Evolutionary conservation across 345 rosid species (phyloP), one percentile per base, ranked within the genome.

Genomic region (Moricandia moricandioides): DNA sequence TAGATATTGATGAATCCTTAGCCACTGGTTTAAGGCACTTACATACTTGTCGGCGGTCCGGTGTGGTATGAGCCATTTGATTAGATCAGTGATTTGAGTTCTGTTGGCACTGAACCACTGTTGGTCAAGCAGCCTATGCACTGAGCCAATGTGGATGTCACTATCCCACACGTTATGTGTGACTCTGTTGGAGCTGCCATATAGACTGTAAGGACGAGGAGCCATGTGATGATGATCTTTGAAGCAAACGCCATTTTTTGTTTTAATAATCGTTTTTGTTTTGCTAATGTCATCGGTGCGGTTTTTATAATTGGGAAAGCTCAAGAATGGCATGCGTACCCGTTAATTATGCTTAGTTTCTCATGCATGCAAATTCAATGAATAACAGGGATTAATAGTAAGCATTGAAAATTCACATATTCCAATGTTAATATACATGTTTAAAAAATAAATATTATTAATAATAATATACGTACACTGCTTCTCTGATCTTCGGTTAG

Each of bases 1-100:
- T 13, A 72, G 0, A 4, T 21, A 7, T 81, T 78, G 37, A 83
- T 26, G 4, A 45, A 45, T 45, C 72, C 81, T 8, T 4, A 21
- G 81, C 69, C 8, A 81, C 75, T 1, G 35, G 3, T 67, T 83
- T 62, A 74, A 87, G 74, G 74, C 91, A 87, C 12, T 37, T 62
- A 69, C 91, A 89, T 9, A 78, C 82, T 40, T 71, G 26, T 60
- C 76, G 83, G 43, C 88, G 95, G 78, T 87, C 88, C 1, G 78
- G 29, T 17, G 94, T 83, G 70, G 86, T 67, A 57, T 45, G 68
- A 58, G 88, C 86, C 12, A 83, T 72, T 3, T 1, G 8, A 63
- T 74, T 21, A 21, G 24, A 21, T 73, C 69, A 89, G 65, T 47
- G 59, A 0, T 65, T 24, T 52, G 33, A 89, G 70, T 10, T 85